Evolutionary conservation across 2,329 filamentous ascomycete genomes (phyloP).

Genomic region (Paraphoma sp.): DNA sequence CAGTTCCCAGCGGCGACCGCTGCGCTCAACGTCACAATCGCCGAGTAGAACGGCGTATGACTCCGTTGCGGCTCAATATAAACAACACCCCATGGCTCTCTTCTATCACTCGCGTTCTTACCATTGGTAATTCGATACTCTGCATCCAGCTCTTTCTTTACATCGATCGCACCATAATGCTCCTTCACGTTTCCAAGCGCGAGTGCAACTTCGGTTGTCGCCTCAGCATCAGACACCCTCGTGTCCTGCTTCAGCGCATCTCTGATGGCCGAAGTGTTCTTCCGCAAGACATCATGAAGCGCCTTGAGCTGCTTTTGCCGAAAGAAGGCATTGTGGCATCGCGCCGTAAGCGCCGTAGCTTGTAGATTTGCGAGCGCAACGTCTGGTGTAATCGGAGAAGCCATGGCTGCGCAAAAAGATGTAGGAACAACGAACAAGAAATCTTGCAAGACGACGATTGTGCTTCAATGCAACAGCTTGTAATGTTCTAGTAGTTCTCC

Average conservation of each 20-base stretch:
- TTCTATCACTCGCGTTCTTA: constrained; percentile 45
- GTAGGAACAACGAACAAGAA: background rate
- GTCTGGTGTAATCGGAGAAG: constrained; percentile 27
- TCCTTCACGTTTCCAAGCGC: constrained; percentile 49
- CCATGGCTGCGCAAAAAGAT: constrained; percentile 4
- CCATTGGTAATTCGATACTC: constrained; percentile 54
- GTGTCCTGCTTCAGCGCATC: constrained; percentile 53
- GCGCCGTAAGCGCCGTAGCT: constrained; percentile 54
- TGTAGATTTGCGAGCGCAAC: constrained; percentile 39
- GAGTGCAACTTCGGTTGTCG: constrained; percentile 51
- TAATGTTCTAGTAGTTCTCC: too few relatives aligned
- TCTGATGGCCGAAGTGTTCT: constrained; percentile 45
- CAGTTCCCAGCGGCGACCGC: constrained; percentile 61
- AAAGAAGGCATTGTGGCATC: constrained; percentile 55
- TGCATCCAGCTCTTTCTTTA: constrained; percentile 44
- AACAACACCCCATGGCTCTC: constrained; percentile 51
- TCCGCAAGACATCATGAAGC: constrained; percentile 50
- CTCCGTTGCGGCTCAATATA: constrained; percentile 55
- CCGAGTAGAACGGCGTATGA: constrained; percentile 57
- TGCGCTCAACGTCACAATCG: constrained; percentile 46
- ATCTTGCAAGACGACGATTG: background rate
- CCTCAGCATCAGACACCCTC: constrained; percentile 44
- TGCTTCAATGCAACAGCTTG: background rate
- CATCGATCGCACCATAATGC: constrained; percentile 50
- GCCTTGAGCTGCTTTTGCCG: constrained; percentile 55